Evolutionary conservation across 2,329 filamentous ascomycete species (phyloP).

Genomic region (Neofusicoccum sp.): DNA sequence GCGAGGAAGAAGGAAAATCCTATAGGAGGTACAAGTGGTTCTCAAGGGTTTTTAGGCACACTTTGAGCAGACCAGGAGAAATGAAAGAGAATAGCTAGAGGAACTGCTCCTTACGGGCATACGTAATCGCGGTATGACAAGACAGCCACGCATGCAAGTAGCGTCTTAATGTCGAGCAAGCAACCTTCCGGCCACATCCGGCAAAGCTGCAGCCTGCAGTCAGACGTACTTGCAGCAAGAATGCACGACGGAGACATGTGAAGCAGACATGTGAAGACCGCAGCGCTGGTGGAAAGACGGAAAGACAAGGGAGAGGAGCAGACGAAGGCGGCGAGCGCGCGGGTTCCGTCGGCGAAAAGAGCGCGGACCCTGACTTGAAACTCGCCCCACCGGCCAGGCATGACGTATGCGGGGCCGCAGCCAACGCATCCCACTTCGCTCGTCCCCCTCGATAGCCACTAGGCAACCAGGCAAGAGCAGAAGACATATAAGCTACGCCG

Average conservation of each 20-base stretch:
- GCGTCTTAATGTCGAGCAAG: not conserved
- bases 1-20: no score
- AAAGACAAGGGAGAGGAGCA: not conserved
- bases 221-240: not conserved
- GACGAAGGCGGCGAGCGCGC: not conserved
- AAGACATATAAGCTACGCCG: not conserved
- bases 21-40: no score
- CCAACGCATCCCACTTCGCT: not conserved
- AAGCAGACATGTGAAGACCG: not conserved
- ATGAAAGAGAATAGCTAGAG: no score
- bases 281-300: not conserved
- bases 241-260: not conserved
- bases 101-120: no score
- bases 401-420: conserved; percentile 13
- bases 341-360: conserved; percentile 12
- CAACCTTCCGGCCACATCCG: not conserved
- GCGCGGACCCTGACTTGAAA: not conserved
- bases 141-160: not conserved
- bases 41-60: no score
- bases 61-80: no score
- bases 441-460: not conserved
- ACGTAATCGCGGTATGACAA: no score
- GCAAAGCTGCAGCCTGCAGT: not conserved
- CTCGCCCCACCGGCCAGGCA: not conserved
- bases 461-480: not conserved